Evolutionary conservation across 2,329 filamentous ascomycete genomes (phyloP).

Genomic region (Neobulgaria alba): DNA sequence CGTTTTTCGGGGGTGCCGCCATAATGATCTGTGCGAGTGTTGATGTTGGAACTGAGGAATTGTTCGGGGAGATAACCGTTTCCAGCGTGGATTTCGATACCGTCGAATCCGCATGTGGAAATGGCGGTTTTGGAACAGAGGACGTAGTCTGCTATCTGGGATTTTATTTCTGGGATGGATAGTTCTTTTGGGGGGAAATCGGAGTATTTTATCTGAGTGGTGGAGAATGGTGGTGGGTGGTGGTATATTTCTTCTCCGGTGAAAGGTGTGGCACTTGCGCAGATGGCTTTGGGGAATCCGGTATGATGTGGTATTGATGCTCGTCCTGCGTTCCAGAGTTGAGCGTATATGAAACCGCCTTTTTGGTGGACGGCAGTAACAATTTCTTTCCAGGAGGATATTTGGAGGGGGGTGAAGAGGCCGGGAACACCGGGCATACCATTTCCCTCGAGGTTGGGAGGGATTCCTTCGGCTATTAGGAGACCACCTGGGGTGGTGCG

Average conservation of each 20-base stretch:
- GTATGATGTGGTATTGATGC: too few relatives aligned
- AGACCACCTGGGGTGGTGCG: conserved; percentile 46
- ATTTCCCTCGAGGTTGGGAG: too few relatives aligned
- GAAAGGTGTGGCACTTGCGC: conserved; percentile 36
- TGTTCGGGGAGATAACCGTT: conserved; percentile 48
- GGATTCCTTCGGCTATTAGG: conserved; percentile 49
- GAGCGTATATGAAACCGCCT: conserved; percentile 50
- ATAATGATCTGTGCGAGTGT: conserved; percentile 45
- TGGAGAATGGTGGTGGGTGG: conserved; percentile 32
- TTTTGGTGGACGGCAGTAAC: conserved; percentile 55
- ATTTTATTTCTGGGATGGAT: conserved; percentile 30
- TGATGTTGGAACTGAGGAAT: conserved; percentile 46
- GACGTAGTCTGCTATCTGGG: too few relatives aligned
- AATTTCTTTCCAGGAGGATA: conserved; percentile 47
- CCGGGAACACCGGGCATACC: conserved; percentile 45
- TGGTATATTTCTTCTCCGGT: conserved; percentile 35
- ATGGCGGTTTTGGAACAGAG: conserved; percentile 8
- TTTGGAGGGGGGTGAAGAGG: conserved; percentile 43
- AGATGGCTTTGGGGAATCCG: conserved; percentile 31
- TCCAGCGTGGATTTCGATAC: conserved; percentile 36
- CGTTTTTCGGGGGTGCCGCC: conserved; percentile 41
- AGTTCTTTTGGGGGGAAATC: conserved; percentile 34
- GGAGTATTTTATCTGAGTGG: conserved; percentile 31
- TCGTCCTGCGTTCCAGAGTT: conserved; percentile 54
- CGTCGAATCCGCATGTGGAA: conserved; percentile 36